Conservation (phyloP, 1,284 basidiomycete species). For the Athelia psychrophila region DNA sequence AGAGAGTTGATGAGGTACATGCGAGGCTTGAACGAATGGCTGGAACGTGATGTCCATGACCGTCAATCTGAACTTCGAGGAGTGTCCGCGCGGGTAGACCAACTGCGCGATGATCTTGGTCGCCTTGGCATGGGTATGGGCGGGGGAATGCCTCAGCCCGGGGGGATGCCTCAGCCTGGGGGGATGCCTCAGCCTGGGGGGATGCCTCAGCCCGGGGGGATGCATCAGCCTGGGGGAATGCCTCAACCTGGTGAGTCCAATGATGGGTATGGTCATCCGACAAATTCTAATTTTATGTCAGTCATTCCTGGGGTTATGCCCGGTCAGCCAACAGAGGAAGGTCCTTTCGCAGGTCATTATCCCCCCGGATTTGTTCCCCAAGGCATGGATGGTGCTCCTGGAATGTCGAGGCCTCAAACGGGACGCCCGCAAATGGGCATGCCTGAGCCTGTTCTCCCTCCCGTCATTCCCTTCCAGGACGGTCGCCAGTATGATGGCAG, state of each 20-base stretch:
- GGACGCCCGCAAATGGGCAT: background rate
- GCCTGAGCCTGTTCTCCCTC: constrained; percentile 9
- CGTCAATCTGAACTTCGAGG: constrained; percentile 68
- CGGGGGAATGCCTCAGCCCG: constrained; percentile 19
- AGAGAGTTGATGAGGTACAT: constrained; percentile 77
- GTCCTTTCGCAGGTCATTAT: constrained; percentile 8
- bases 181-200: background rate
- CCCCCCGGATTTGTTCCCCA: constrained; percentile 30
- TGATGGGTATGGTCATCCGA: no score
- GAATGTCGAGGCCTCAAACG: background rate
- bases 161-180: constrained; percentile 20
- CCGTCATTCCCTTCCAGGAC: background rate
- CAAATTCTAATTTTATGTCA: constrained; percentile 11
- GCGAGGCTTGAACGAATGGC: constrained; percentile 68
- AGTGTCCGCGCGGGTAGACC: constrained; percentile 61
- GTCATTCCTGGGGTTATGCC: constrained; percentile 24
- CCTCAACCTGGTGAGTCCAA: constrained; percentile 13
- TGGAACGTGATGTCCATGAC: constrained; percentile 69
- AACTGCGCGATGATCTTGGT: constrained; percentile 49
- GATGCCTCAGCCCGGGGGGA: no score
- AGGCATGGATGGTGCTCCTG: background rate
- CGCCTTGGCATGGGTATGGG: constrained; percentile 28
- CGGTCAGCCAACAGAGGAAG: constrained; percentile 1
- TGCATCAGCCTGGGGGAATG: constrained; percentile 18
- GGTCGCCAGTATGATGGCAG: background rate